These are phyloP conservation scores for Volvox africanus DNA, from an alignment of 139 green algal species.

Conservation along the genomic window DNA sequence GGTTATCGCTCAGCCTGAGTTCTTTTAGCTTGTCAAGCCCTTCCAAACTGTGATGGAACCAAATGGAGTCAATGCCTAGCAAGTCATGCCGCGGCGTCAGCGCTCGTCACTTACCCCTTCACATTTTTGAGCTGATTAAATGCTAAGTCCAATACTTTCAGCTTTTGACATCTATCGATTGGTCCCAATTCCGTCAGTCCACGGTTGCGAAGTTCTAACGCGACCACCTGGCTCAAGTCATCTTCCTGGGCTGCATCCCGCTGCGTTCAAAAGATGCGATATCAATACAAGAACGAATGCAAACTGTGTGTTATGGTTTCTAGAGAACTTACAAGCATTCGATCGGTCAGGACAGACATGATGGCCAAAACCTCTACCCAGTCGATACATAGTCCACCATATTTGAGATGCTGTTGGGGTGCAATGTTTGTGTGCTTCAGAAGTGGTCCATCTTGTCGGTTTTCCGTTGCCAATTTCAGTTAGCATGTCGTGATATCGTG, in stretches of 20 bases:
- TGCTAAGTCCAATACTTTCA: constrained; percentile 18
- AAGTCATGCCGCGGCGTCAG: not conserved
- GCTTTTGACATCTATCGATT: constrained; percentile 24
- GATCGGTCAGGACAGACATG: constrained; percentile 18
- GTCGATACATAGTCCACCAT: not conserved
- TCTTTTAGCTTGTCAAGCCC: constrained; percentile 40
- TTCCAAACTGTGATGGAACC: not conserved
- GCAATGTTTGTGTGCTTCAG: too few species aligned
- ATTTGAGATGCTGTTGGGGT: too few species aligned
- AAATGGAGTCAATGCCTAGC: not conserved
- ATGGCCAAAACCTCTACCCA: not conserved
- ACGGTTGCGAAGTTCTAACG: constrained; percentile 38
- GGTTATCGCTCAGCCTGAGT: constrained; percentile 19
- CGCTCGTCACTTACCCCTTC: constrained; percentile 19
- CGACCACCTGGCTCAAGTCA: constrained; percentile 25
- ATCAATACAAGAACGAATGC: not conserved
- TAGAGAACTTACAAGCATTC: constrained; percentile 10
- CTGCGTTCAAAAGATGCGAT: not conserved
- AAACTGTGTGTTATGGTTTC: not conserved
- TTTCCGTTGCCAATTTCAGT: too few species aligned
- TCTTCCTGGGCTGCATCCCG: constrained; percentile 32
- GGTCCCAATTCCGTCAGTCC: constrained; percentile 36
- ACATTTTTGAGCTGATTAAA: constrained; percentile 37
- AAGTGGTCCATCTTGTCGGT: too few species aligned
- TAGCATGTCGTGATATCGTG: too few species aligned